phyloP scores from a whole-genome alignment of 345 rosid species.

The Boechera stricta region DNA sequence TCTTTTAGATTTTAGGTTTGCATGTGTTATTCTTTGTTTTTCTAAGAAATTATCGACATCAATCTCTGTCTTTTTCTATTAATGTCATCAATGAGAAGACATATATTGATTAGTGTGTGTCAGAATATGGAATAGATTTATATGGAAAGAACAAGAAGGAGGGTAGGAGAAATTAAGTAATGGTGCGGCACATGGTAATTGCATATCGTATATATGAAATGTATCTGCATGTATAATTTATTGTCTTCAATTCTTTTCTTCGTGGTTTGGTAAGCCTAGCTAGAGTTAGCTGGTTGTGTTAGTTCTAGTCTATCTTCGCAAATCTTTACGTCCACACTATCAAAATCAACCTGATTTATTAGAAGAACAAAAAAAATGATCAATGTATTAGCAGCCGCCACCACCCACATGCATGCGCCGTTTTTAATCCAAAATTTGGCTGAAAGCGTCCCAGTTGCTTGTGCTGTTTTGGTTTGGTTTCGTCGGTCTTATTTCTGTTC shows the following conservation, averaged over 20 bases:
- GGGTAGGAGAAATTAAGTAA: slow-evolving; percentile 29
- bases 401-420: neutral
- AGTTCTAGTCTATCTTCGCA: neutral
- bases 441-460: neutral
- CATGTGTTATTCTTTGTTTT: neutral
- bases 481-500: neutral
- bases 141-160: slow-evolving; percentile 28
- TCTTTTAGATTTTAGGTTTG: slow-evolving; percentile 11
- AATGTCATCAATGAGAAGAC: slow-evolving; percentile 15
- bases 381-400: neutral
- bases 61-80: neutral
- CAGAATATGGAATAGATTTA: neutral
- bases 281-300: slow-evolving; percentile 13
- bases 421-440: neutral
- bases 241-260: slow-evolving; percentile 7
- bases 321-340: neutral
- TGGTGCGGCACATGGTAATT: slow-evolving; percentile 36
- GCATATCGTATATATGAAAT: slow-evolving; percentile 21
- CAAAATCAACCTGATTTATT: neutral
- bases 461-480: neutral
- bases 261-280: slow-evolving; percentile 37
- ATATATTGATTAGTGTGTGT: neutral
- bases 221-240: slow-evolving; percentile 32
- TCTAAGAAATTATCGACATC: slow-evolving; percentile 1
- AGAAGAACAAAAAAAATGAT: neutral